Base-by-base conservation (phyloP, 2,329 filamentous ascomycete species). In the Onygena corvina region DNA sequence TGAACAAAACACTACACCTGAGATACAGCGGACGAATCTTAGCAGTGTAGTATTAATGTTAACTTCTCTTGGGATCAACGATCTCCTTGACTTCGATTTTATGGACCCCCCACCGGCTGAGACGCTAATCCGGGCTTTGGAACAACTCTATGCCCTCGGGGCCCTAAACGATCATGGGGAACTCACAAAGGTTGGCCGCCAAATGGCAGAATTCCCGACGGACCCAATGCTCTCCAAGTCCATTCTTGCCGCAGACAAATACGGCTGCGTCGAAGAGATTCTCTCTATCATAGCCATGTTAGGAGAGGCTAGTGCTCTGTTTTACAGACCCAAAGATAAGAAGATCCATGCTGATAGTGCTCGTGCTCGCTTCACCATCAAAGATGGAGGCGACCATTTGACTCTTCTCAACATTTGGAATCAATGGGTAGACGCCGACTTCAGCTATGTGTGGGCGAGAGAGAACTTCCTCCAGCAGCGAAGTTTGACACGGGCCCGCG, bases 281-380 rank as follows among this genome's bases (percentile, higher is more conserved):
- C 72, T 98, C 12, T 88, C 85, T 0, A 86, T 96, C 45, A 86
- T 96, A n/a, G 81, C 89, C 35, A 94, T 96, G 86, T 76, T 96
- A 0, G 81, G 84, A 53, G 92, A 96, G 68, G 80, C 86, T 1
- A 87, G 83, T 3, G 83, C 88, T 0, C 76, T 98, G 3, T 98
- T 95, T 72, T 94, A 93, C 75, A 77, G 88, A 0, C 89, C 92
- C 16, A 94, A 95, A 63, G 89, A 98, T 69, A 95, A 96, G 73
- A 94, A 94, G 65, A 83, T 95, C 23, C 86, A 95, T 60, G 92
- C 92, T 9, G 90, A 98, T 65, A 86, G 84, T 53, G 92, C 92
- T 0, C 81, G 88, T 11, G 83, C 84, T 30, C 80, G 90, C 1
- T 96, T 96, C 67, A 94, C 87, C 0, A 74, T 90, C 62, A 86